Evolutionary conservation across 1,284 basidiomycete genomes (phyloP), one percentile per base, ranked within the genome.

Genomic region (Thecaphora thlaspeos): DNA sequence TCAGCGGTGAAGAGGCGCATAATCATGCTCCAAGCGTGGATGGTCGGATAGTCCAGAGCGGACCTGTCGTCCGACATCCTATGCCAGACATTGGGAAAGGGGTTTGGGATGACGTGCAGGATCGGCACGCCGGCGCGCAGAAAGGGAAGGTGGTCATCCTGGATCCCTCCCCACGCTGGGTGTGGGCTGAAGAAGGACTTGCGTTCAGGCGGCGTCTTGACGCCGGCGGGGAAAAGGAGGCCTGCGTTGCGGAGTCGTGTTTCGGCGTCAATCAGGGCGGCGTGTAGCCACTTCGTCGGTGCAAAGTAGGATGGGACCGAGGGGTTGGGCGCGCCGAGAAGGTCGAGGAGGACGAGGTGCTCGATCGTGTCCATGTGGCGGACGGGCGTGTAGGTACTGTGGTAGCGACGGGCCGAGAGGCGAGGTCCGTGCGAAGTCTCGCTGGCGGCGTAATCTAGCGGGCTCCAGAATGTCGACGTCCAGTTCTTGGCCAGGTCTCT

Each of bases 71-170:
- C 95, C 89, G 92, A 68, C 7, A 91, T 75, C 15, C 83, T 88
- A 79, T 97, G 95, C 95, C 94, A 97, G 7, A 95, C 92, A 2
- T 46, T 58, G 0, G 95, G 95, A 77, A 98, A 98, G 0, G 90
- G 92, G 39, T 84, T 84, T 0, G 93, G 81, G 55, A 98, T 98
- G 45, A 98, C 75, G 77, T 99, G 95, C 60, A 98, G 79, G 43
- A 97, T 81, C 51, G 86, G 90, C 18, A 99, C 92, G 7, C 94
- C 95, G 47, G 82, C 80, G 34, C 82, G 79, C 41, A 95, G 73
- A 80, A 99, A 98, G 15, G 95, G 95, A 23, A 91, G 78, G 78
- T 99, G 95, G 80, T 99, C 95, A 78, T 99, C 95, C 39, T 86
- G 90, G 54, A 97, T 88, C 42, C 86, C 87, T 1, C 84, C 86